Base-by-base conservation (phyloP, 225 moss, liverwort and hornwort genomes). In the Anthoceros angustus region DNA sequence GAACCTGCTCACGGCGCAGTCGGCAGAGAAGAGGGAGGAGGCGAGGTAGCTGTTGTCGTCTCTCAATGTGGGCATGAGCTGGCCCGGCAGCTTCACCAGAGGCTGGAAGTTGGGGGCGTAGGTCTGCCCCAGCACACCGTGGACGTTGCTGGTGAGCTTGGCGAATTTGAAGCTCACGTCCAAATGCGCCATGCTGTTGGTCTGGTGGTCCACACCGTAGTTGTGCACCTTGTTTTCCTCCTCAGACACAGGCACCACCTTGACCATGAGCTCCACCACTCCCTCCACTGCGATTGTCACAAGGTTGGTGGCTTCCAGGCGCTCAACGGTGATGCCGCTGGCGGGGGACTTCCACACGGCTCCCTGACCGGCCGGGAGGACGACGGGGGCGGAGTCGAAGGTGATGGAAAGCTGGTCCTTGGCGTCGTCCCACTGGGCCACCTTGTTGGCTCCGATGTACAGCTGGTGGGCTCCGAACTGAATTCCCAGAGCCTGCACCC, bases 371-470 rank as follows among this genome's bases (percentile, higher is more conserved):
- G 20, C 69, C 12, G 43, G 43, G 14, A 69, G 69, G 14, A 14
- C 26, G 25, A 69, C 20, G 10, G 45, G 42, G 46, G 25, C 26
- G 43, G 32, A 43, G 39, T 68, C 67, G 45, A 24, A 68, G 18
- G 1, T 6, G 25, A 68, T 21, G 5, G 15, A 12, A 5, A 68
- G 25, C 49, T 68, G 67, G 39, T 68, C 67, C 14, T 6, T 18
- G 4, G 10, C 61, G 50, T 62, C 61, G 41, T 69, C 41, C 69
- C 69, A 69, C 12, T 12, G 7, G 10, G 50, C 61, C 10, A 69
- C 69, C 62, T 69, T 69, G 61, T 69, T 69, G 41, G 69, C 62
- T 3, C 61, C 69, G 12, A 69, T 61, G 69, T 60, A 61, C 39
- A 69, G 48, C 20, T n/a, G 12, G 69, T 69, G 69, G 16, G 24